These are phyloP conservation scores for Bacidia gigantensis DNA, from an alignment of 495 filamentous ascomycete species.

Conservation along the genomic window DNA sequence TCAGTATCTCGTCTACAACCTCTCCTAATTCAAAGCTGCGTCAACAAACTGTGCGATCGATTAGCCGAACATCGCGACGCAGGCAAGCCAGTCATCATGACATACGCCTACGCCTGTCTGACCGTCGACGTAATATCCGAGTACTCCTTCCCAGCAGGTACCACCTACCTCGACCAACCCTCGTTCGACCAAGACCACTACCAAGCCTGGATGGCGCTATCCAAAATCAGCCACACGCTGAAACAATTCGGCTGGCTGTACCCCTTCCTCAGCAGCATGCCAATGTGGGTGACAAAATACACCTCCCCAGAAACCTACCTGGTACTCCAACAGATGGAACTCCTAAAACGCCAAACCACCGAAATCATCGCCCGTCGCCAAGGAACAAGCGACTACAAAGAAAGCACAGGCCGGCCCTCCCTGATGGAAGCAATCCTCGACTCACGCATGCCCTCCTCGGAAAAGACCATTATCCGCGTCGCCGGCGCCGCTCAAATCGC, in stretches of 20 bases:
- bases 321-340: background rate
- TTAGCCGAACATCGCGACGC: constrained; percentile 18
- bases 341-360: constrained; percentile 3
- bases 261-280: constrained; percentile 11
- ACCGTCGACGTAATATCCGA: constrained; percentile 32
- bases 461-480: constrained; percentile 20
- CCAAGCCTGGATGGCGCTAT: constrained; percentile 7
- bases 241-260: constrained; percentile 12
- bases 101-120: constrained; percentile 19
- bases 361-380: background rate
- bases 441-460: constrained; percentile 5
- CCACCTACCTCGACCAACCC: constrained; percentile 18
- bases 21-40: constrained; percentile 12
- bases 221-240: constrained; percentile 5
- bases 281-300: constrained; percentile 7
- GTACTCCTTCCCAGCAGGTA: constrained; percentile 29
- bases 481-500: constrained; percentile 30
- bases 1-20: constrained; percentile 18
- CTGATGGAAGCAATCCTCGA: constrained; percentile 16
- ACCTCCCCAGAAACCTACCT: constrained; percentile 6
- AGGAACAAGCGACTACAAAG: constrained; percentile 7
- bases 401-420: constrained; percentile 6
- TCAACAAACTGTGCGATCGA: constrained; percentile 15
- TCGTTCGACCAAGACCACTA: constrained; percentile 10
- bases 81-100: constrained; percentile 16